Base-by-base conservation (phyloP, 1,284 basidiomycete species). In the Cutaneotrichosporon curvatum region DNA sequence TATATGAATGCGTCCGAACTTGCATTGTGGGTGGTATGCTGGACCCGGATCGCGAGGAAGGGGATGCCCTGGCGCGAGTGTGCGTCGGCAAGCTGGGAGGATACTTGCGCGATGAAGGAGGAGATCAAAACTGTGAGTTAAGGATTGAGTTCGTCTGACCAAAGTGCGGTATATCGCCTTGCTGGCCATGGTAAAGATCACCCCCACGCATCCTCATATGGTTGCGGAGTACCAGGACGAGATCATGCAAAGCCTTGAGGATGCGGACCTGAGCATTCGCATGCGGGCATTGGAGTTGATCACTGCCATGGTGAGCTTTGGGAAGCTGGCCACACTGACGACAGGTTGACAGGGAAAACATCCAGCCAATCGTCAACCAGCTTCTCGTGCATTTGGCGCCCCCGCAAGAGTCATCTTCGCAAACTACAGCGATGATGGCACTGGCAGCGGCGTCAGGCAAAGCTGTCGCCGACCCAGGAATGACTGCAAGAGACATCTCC, bases 1-100 rank as follows among this genome's bases (percentile, higher is more conserved):
- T 98, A 8, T 98, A 98, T 70, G 95, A 99, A 74, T 98, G 94
- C 69, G 94, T 99, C 1, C 87, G 92, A 61, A 97, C 95, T 2
- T 94, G 91, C 62, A 97, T 98, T 60, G 90, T 88, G 12, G 94
- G 95, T 10, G 90, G 88, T 4, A 97, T 99, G 90, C 78, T 98
- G 8, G 83, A 85, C 54, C 85, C 84, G 2, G 58, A 79, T 41
- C 77, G 81, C 14, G 62, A 67, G 10, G 71, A 72, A 21, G 89
- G 87, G n/a, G 79, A 87, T 59, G 76, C 82, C 2, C 75, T 98
- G 33, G 95, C 95, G 1, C 76, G 79, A 51, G 83, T 83, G 6
- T 99, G 94, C 61, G 86, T 95, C 37, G 88, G 89, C 32, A 98
- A 99, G 69, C 77, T 99, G 18, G 87, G 91, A 9, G 80, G 80